Percentiles rank a stretch among this genome's conserved stretches.
phyloP scores from a whole-genome alignment of 495 filamentous ascomycete genomes.

The Penicillium canescens region DNA sequence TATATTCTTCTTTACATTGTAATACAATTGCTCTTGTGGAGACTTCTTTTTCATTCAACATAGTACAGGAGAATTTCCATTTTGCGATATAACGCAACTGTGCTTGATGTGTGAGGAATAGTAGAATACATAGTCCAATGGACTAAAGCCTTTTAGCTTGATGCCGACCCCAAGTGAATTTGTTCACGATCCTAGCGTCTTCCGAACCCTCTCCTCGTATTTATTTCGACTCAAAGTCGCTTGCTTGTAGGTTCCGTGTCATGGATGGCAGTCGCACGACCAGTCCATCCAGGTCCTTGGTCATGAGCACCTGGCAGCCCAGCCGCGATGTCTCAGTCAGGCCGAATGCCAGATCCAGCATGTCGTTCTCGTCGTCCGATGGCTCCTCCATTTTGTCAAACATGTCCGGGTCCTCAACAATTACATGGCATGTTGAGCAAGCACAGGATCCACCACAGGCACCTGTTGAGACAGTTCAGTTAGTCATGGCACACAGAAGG shows the following conservation, averaged over 20 bases:
- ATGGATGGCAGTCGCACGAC: slow-evolving; percentile 82
- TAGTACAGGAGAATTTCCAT: slow-evolving; percentile 33
- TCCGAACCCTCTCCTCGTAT: background rate
- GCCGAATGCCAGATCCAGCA: slow-evolving; percentile 95
- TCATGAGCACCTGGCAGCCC: slow-evolving; percentile 94
- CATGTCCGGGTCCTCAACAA: slow-evolving; percentile 77
- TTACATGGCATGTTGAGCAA: slow-evolving; percentile 96
- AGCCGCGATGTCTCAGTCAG: slow-evolving; percentile 94
- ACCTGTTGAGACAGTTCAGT: slow-evolving; percentile 41
- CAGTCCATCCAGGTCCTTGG: slow-evolving; percentile 82
- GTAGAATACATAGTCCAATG: slow-evolving; percentile 27
- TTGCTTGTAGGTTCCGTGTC: slow-evolving; percentile 95
- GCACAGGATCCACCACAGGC: slow-evolving; percentile 96
- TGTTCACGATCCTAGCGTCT: background rate
- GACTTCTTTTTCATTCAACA: slow-evolving; percentile 20
- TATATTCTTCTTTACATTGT: slow-evolving; percentile 18
- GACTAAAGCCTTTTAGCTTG: slow-evolving; percentile 7
- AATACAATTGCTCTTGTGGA: slow-evolving; percentile 23
- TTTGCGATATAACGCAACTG: slow-evolving; percentile 18
- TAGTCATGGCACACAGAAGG: background rate
- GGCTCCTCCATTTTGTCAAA: slow-evolving; percentile 93
- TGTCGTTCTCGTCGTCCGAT: slow-evolving; percentile 97
- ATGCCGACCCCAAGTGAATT: background rate
- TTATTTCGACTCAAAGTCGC: slow-evolving; percentile 69
- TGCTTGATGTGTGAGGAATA: slow-evolving; percentile 17